phyloP scores from a whole-genome alignment of 768 basidiomycete species.

The Rhodosporidiobolus odoratus region DNA sequence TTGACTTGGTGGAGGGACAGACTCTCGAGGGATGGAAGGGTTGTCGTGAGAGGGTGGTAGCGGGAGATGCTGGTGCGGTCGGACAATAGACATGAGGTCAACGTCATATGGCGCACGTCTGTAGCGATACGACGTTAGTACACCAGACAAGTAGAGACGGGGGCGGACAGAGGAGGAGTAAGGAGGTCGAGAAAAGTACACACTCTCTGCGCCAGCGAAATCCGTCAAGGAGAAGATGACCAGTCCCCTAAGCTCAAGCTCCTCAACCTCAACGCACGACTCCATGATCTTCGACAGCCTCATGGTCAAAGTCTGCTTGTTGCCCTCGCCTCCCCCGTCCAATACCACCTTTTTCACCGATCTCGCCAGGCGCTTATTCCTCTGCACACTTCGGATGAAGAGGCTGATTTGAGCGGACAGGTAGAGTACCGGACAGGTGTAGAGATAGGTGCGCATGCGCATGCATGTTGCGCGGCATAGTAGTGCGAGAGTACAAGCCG shows the following conservation, averaged over 20 bases:
- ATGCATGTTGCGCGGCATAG: slow-evolving; percentile 11
- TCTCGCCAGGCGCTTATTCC: not conserved
- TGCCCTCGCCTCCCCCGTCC: not conserved
- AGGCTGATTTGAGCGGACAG: slow-evolving; percentile 8
- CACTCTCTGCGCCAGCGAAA: slow-evolving; percentile 3
- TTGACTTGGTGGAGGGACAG: slow-evolving; percentile 2
- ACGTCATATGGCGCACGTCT: slow-evolving; percentile 14
- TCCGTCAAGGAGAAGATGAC: slow-evolving; percentile 11
- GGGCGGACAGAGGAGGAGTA: not conserved
- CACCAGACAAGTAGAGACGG: no score
- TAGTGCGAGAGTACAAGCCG: not conserved
- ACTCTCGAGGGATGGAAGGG: not conserved
- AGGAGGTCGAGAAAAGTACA: not conserved
- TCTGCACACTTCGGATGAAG: slow-evolving; percentile 8
- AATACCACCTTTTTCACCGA: not conserved
- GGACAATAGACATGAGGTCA: slow-evolving; percentile 4
- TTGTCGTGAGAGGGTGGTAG: slow-evolving; percentile 13
- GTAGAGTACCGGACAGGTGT: slow-evolving; percentile 1
- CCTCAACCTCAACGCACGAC: not conserved
- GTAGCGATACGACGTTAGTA: not conserved
- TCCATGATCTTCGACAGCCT: slow-evolving; percentile 16
- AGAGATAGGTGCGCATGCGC: slow-evolving; percentile 12
- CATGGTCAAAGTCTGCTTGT: slow-evolving; percentile 11
- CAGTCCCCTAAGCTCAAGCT: not conserved
- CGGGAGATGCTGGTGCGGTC: slow-evolving; percentile 15